Evolutionary conservation across 768 basidiomycete species (phyloP).

Genomic region (Tulasnella sp.): DNA sequence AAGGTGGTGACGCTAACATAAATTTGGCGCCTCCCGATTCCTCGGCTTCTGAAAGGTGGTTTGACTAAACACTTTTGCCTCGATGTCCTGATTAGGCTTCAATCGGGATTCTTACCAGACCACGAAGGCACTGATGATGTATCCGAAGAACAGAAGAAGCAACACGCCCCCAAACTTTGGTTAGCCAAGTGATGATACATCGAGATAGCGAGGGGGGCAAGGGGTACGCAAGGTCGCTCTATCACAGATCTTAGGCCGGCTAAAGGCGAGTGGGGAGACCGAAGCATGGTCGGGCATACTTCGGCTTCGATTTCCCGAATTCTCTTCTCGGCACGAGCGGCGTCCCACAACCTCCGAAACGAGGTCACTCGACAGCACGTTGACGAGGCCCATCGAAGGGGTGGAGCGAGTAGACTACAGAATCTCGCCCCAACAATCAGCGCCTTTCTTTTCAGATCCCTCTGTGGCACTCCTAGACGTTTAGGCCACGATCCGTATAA

Average conservation of each 20-base stretch:
- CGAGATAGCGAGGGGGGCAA: neutral
- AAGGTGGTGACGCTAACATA: neutral
- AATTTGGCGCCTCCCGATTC: neutral
- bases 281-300: slow-evolving; percentile 7
- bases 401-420: neutral
- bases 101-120: neutral
- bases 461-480: no score
- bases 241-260: neutral
- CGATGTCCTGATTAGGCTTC: neutral
- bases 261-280: neutral
- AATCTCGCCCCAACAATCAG: no score
- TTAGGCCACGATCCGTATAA: no score
- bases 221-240: neutral
- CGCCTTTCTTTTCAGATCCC: no score
- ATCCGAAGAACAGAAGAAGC: neutral
- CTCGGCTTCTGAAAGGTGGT: neutral
- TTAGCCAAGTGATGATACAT: neutral
- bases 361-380: neutral
- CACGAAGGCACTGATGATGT: neutral
- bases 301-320: slow-evolving; percentile 3
- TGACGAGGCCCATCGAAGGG: neutral
- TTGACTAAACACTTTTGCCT: neutral
- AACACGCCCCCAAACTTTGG: neutral
- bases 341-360: neutral
- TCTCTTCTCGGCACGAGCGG: neutral